phyloP scores from a whole-genome alignment of 75 land plant genomes.

The Adiantum capillusveneris region DNA sequence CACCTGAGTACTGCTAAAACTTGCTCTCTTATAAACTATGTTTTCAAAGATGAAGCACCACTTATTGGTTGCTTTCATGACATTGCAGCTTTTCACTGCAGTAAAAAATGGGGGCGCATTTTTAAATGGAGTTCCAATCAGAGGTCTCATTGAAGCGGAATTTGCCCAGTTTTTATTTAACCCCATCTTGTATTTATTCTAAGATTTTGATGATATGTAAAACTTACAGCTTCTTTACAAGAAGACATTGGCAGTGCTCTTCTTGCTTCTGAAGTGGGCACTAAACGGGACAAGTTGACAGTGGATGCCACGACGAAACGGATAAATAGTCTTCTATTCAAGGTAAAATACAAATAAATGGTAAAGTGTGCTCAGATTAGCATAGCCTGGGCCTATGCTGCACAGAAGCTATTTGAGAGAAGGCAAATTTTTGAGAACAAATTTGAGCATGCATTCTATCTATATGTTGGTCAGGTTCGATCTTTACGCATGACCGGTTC shows the following conservation, averaged over 20 bases:
- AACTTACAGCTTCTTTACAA: conserved; percentile 27
- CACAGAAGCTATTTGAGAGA: too few relatives aligned
- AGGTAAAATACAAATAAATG: conserved; percentile 57
- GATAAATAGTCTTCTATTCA: conserved; percentile 59
- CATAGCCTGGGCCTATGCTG: not conserved
- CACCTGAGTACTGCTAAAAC: too few relatives aligned
- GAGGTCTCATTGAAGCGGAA: not conserved
- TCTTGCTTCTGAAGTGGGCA: conserved; percentile 61
- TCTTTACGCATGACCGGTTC: conserved; percentile 91
- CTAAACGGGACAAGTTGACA: conserved; percentile 67
- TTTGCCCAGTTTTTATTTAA: not conserved
- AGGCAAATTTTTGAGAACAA: too few relatives aligned
- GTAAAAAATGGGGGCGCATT: conserved; percentile 74
- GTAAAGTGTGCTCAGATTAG: too few relatives aligned
- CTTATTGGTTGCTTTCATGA: too few relatives aligned
- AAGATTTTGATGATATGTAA: too few relatives aligned
- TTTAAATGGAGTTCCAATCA: conserved; percentile 65
- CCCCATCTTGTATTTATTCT: too few relatives aligned
- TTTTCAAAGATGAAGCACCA: too few relatives aligned
- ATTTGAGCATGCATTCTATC: not conserved
- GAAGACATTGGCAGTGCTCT: conserved; percentile 30
- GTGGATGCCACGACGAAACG: conserved; percentile 69
- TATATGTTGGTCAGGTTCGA: conserved; percentile 49
- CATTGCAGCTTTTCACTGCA: conserved; percentile 72
- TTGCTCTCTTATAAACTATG: too few relatives aligned